Evolutionary conservation across 805 yeast species (phyloP), one percentile per base, ranked within the genome.

Genomic region (Cyberlindnera lachancei): DNA sequence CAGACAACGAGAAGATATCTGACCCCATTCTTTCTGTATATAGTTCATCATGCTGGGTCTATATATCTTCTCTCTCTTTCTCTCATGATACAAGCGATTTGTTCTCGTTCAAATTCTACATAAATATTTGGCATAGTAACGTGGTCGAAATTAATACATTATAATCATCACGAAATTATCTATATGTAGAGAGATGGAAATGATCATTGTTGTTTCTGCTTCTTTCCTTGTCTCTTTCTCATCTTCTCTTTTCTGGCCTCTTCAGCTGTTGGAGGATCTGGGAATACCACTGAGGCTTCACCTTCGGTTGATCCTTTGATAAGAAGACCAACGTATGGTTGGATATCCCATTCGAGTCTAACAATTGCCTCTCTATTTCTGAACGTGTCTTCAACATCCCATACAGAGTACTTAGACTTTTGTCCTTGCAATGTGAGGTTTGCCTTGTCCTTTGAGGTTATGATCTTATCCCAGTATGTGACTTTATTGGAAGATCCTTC

Each of bases 391-490:
- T 76, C 79, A 32, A 79, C 69, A 57, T 90, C 97, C 86, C 94
- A 92, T 11, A 86, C 84, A 0, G 84, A 73, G 55, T 90, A 90
- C 57, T 85, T 83, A 2, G 88, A 71, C 41, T 72, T 72, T 27
- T 61, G 68, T 40, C 73, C 68, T 8, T 48, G 53, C 38, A 85
- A 56, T 14, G 61, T 46, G 13, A 90, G 37, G 7, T 56, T 50
- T 0, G 96, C 92, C 16, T 75, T 71, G 2, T 73, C 70, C 43
- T 66, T 68, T 17, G 56, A 41, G 1, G 69, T 63, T 43, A 90
- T 74, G 45, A 90, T 90, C 44, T 71, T 71, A 59, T 90, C 97
- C 98, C 98, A 90, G 51, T 83, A 77, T 0, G 90, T 81, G 23
- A 88, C 83, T 42, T 77, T 75, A 56, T 79, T 81, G 3, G 56